Conservation (phyloP, 306 rosid genomes). For the Trichosanthes cucumerina region DNA sequence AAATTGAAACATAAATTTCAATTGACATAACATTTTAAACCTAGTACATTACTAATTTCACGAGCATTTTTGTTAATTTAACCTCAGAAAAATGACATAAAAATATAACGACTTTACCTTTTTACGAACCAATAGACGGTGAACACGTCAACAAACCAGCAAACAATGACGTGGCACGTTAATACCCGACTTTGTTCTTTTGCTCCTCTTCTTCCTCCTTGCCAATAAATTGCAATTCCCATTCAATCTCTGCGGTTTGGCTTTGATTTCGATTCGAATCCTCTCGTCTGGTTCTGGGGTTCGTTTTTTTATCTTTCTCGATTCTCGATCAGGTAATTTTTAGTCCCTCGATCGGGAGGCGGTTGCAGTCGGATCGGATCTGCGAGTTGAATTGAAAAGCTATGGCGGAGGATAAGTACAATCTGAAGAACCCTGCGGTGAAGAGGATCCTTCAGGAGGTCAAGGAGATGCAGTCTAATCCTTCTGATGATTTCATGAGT, state of each 20-base stretch:
- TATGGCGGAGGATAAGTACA: slow-evolving; percentile 79
- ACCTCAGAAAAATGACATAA: no score
- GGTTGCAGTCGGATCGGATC: neutral
- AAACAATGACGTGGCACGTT: neutral
- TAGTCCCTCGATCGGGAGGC: neutral
- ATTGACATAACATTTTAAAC: no score
- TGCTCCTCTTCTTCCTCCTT: neutral
- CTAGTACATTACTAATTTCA: no score
- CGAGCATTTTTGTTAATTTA: no score
- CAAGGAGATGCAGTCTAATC: slow-evolving; percentile 90
- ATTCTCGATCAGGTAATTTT: neutral
- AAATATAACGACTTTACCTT: no score
- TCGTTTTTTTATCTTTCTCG: neutral
- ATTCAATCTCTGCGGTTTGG: neutral
- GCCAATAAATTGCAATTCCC: neutral
- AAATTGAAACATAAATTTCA: no score
- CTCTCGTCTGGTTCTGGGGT: neutral
- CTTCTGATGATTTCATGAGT: slow-evolving; percentile 92
- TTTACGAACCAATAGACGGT: neutral
- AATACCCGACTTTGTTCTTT: neutral
- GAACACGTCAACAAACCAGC: neutral
- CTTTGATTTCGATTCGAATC: slow-evolving; percentile 8
- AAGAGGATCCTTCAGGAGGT: slow-evolving; percentile 92
- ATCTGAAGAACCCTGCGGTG: slow-evolving; percentile 79
- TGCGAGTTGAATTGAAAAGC: neutral